Conservation (phyloP, 176 grass and related monocot genomes). For the Guadua angustifolia region DNA sequence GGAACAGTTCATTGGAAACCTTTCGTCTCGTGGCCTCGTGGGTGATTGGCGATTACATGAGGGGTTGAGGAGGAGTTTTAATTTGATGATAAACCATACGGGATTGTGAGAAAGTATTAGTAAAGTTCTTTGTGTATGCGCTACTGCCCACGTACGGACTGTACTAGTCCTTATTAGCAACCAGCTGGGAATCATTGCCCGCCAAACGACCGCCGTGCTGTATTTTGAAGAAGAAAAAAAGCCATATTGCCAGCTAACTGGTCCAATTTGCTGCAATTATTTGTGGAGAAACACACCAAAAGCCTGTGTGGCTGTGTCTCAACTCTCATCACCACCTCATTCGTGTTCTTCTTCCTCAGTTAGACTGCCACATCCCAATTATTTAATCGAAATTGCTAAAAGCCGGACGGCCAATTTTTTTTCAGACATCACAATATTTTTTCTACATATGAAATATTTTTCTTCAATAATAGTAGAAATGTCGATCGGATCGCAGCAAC, state of each 20-base stretch:
- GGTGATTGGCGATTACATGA: no score
- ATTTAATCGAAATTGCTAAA: no score
- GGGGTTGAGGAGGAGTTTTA: not conserved
- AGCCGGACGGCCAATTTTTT: no score
- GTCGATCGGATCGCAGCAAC: no score
- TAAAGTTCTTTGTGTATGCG: not conserved
- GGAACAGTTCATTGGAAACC: no score
- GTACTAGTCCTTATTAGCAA: not conserved
- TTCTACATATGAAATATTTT: no score
- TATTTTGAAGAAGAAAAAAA: not conserved
- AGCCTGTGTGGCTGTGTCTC: no score
- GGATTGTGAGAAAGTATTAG: not conserved
- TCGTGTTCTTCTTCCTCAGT: not conserved
- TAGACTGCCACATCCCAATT: not conserved
- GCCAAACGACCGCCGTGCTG: not conserved
- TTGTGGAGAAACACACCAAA: not conserved
- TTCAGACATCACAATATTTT: no score
- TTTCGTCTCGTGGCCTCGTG: no score
- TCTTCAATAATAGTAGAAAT: no score
- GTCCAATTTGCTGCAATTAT: slow-evolving; percentile 2
- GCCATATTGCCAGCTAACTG: not conserved
- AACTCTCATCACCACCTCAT: not conserved
- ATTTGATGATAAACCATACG: not conserved
- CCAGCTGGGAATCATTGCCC: not conserved
- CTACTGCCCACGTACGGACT: not conserved